These are phyloP conservation scores for Ophiocordyceps sinensis DNA, from an alignment of 2,329 filamentous ascomycete genomes.

Conservation along the genomic window DNA sequence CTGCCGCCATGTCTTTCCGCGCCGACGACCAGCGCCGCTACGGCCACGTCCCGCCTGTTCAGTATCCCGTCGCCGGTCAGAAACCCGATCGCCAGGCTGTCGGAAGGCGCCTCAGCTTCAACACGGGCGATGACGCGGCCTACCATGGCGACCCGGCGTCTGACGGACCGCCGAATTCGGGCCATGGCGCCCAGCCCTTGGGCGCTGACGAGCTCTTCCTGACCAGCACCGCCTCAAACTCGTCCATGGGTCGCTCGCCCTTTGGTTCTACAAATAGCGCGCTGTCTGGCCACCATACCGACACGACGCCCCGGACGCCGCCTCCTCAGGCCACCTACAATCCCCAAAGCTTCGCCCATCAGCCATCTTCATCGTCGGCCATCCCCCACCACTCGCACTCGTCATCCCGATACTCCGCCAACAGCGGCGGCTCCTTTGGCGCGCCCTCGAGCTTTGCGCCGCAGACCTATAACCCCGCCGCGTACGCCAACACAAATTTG, in stretches of 20 bases:
- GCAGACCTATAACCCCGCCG: conserved; percentile 43
- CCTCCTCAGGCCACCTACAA: conserved; percentile 48
- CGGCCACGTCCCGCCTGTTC: conserved; percentile 51
- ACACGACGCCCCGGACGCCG: conserved; percentile 26
- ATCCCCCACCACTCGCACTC: conserved; percentile 34
- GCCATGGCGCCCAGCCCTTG: conserved; percentile 1
- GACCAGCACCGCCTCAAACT: conserved; percentile 21
- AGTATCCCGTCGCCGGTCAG: conserved; percentile 39
- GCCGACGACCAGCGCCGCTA: conserved; percentile 49
- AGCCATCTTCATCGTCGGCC: conserved; percentile 36
- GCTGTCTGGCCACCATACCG: conserved; percentile 35
- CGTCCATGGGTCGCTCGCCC: conserved; percentile 14
- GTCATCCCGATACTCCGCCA: conserved; percentile 19
- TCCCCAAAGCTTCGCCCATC: conserved; percentile 45
- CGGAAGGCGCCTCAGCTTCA: conserved; percentile 53
- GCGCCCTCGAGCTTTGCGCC: conserved; percentile 29
- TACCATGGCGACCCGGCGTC: conserved; percentile 28
- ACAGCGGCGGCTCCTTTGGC: conserved; percentile 10
- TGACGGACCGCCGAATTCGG: conserved; percentile 2
- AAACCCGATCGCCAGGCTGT: conserved; percentile 14
- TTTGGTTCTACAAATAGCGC: conserved; percentile 30
- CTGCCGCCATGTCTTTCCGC: conserved; percentile 44
- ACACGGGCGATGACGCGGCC: conserved; percentile 56
- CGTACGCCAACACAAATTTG: conserved; percentile 33
- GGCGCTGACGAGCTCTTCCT: conserved; percentile 51